Evolutionary conservation across 1,284 basidiomycete genomes (phyloP).

Genomic region (Earliella scabrosa): DNA sequence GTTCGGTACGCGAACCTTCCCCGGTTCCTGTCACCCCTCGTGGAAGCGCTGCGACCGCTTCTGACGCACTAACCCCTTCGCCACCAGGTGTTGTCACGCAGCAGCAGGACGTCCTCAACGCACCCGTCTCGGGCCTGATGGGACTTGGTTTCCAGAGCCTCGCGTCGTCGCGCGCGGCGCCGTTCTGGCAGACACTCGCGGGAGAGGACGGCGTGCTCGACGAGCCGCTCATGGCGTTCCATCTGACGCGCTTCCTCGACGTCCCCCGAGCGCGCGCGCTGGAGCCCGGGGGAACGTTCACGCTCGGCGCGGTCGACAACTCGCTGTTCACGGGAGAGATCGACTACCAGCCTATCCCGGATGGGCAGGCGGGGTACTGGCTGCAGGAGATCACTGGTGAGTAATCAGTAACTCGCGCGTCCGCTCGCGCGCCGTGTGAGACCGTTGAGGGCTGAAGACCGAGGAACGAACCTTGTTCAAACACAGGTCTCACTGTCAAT

Average conservation of each 20-base stretch:
- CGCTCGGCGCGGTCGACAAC: constrained; percentile 72
- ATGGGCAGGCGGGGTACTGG: constrained; percentile 44
- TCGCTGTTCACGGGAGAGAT: constrained; percentile 80
- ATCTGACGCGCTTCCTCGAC: constrained; percentile 76
- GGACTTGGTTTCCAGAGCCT: constrained; percentile 44
- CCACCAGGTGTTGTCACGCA: constrained; percentile 34
- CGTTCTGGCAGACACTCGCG: constrained; percentile 67
- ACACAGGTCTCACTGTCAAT: constrained; percentile 63
- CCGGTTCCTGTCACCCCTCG: no score
- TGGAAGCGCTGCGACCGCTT: no score
- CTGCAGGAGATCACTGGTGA: constrained; percentile 28
- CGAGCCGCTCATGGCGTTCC: constrained; percentile 78
- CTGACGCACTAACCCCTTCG: no score
- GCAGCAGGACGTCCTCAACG: constrained; percentile 28
- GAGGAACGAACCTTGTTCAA: no score
- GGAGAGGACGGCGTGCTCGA: constrained; percentile 58
- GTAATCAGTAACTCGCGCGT: no score
- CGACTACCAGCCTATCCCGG: constrained; percentile 71
- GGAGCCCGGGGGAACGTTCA: constrained; percentile 82
- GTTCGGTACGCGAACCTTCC: constrained; percentile 46
- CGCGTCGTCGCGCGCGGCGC: constrained; percentile 42
- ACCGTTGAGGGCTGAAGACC: neutral
- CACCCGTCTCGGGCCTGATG: constrained; percentile 42
- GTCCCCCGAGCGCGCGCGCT: constrained; percentile 47
- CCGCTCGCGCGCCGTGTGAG: no score